These are phyloP conservation scores for Agrocybe pediades DNA, from an alignment of 768 basidiomycete species.

Conservation along the genomic window DNA sequence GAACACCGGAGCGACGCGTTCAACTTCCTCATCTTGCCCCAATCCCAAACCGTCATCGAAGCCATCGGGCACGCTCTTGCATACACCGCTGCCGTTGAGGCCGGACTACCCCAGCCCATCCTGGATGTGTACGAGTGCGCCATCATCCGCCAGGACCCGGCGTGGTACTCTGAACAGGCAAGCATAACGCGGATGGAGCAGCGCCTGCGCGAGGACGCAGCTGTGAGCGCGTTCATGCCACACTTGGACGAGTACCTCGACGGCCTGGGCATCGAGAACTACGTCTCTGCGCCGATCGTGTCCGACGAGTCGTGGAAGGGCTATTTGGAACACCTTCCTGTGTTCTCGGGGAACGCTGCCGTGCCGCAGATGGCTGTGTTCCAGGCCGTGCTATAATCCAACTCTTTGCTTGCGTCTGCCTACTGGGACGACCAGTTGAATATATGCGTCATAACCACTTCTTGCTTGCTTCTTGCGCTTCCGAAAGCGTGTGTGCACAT, in stretches of 20 bases:
- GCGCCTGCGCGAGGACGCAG: constrained; percentile 46
- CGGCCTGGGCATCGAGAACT: constrained; percentile 47
- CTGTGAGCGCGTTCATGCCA: constrained; percentile 45
- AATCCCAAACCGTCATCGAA: constrained; percentile 52
- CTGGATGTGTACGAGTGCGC: constrained; percentile 58
- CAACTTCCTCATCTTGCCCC: constrained; percentile 56
- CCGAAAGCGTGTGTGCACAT: no score
- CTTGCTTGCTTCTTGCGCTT: no score
- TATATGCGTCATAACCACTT: neutral
- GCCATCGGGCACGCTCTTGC: constrained; percentile 68
- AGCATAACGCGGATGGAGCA: constrained; percentile 50
- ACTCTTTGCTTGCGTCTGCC: neutral
- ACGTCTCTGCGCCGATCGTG: constrained; percentile 55
- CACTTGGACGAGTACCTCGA: constrained; percentile 41
- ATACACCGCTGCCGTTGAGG: constrained; percentile 51
- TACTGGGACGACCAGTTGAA: neutral
- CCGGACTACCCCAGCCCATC: constrained; percentile 46
- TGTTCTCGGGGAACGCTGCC: constrained; percentile 45
- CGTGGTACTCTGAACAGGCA: constrained; percentile 60
- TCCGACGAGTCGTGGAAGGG: constrained; percentile 52
- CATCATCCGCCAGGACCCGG: constrained; percentile 53
- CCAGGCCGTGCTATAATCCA: constrained; percentile 43
- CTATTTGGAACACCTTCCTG: constrained; percentile 40
- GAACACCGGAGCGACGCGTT: constrained; percentile 54
- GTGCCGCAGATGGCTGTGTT: constrained; percentile 35